Base-by-base conservation (phyloP, 441 rosid genomes). In the Francoa sonchifolia region DNA sequence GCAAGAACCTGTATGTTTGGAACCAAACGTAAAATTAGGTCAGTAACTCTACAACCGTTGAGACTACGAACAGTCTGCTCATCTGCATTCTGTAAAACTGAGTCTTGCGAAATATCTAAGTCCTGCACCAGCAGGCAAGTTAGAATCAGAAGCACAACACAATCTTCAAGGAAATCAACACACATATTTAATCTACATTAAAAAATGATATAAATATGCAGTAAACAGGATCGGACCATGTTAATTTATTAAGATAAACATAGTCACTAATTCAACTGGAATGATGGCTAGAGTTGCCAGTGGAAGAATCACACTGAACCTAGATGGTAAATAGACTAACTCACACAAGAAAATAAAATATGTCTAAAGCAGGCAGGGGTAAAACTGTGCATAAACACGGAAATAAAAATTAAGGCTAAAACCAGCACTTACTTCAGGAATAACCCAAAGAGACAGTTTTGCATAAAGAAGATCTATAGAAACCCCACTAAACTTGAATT, bases 21-120 rank as follows among this genome's bases (percentile, higher is more conserved):
- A 58, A 90, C 99, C 69, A 86, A 62, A 19, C 90, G 93, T 69
- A 90, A 62, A 66, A 90, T 82, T 53, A 82, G 96, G 76, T 90
- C 99, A 54, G 99, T 90, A 37, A 90, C 96, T 72, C 99, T 73
- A 68, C 99, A 90, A 33, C 99, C 99, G 44, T 90, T 90, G 48
- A 90, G 93, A 59, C 99, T 90, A 48, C 87, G 93, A 55, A 90
- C 99, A 39, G 96, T 82, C 70, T 82, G 93, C 31, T 90, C 99
- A 70, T 90, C 99, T 13, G 87, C 69, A 59, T 76, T 86, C 51
- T 86, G 96, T 54, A 90, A 64, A 49, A 86, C 76, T 23, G 93
- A 77, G 55, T 82, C 99, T 59, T 86, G 96, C 8, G 93, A 86
- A 60, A 90, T 54, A 54, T 86, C 99, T 33, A 90, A 63, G 73